These are phyloP conservation scores for Sextonia rubra DNA, from an alignment of 164 flowering plant genomes.

Conservation along the genomic window DNA sequence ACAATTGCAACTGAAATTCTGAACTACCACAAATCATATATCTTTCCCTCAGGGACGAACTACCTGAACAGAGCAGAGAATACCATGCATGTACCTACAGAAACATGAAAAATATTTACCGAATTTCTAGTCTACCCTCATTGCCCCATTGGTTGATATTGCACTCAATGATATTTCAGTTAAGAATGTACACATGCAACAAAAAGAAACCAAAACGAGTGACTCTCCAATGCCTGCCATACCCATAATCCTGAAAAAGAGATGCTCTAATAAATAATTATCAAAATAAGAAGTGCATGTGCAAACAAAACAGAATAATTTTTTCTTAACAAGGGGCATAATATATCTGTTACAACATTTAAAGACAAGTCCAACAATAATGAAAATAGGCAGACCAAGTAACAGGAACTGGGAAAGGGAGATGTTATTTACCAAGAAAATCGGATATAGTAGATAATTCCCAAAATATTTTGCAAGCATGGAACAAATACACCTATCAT, in stretches of 20 bases:
- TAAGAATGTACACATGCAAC: slow-evolving; percentile 89
- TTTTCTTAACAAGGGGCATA: too few species aligned
- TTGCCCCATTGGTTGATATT: slow-evolving; percentile 98
- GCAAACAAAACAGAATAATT: not conserved
- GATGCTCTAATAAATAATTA: too few species aligned
- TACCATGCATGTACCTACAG: not conserved
- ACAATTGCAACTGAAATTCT: not conserved
- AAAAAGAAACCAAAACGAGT: slow-evolving; percentile 72
- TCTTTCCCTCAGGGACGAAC: too few species aligned
- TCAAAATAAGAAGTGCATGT: not conserved
- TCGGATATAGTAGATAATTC: slow-evolving; percentile 94
- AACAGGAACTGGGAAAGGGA: not conserved
- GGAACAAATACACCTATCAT: slow-evolving; percentile 98
- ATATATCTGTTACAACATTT: too few species aligned
- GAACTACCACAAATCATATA: not conserved
- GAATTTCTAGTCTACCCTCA: slow-evolving; percentile 60
- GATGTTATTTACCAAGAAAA: slow-evolving; percentile 75
- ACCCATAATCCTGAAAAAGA: slow-evolving; percentile 85
- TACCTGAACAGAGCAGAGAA: not conserved
- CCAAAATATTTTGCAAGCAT: slow-evolving; percentile 93
- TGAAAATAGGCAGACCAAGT: not conserved
- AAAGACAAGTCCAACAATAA: not conserved
- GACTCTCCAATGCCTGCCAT: slow-evolving; percentile 97
- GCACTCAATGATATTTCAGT: slow-evolving; percentile 93
- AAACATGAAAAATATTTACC: not conserved